These are phyloP conservation scores for Lineolata rhizophorae DNA, from an alignment of 495 filamentous ascomycete species.

Conservation along the genomic window DNA sequence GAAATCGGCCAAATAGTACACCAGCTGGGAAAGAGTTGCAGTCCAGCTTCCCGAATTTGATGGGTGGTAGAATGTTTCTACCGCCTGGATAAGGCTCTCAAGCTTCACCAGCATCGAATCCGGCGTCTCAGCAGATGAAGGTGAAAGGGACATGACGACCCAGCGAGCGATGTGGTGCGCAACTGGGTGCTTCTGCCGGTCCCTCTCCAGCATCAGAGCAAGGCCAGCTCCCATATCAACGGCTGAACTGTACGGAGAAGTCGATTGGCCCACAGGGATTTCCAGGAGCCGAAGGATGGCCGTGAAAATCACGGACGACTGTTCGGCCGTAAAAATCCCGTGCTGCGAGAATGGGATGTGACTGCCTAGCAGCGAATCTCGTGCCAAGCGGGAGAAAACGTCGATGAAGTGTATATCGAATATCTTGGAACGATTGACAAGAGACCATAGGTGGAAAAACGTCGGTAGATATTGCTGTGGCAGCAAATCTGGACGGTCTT, in stretches of 20 bases:
- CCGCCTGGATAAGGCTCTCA: slow-evolving; percentile 82
- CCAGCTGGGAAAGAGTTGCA: slow-evolving; percentile 67
- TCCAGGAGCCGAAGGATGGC: slow-evolving; percentile 74
- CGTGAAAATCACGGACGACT: slow-evolving; percentile 83
- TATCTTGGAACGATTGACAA: slow-evolving; percentile 71
- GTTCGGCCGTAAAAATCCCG: slow-evolving; percentile 81
- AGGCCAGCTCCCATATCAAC: slow-evolving; percentile 69
- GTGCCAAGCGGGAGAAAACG: slow-evolving; percentile 62
- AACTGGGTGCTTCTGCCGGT: slow-evolving; percentile 77
- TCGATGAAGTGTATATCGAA: slow-evolving; percentile 80
- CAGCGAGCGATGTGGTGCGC: slow-evolving; percentile 85
- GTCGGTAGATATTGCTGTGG: slow-evolving; percentile 74
- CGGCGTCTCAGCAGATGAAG: slow-evolving; percentile 51
- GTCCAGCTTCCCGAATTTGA: slow-evolving; percentile 93
- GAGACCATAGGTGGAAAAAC: slow-evolving; percentile 89
- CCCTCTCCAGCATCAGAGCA: slow-evolving; percentile 68
- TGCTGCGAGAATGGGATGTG: slow-evolving; percentile 68
- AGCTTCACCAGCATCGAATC: slow-evolving; percentile 67
- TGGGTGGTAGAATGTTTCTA: slow-evolving; percentile 97
- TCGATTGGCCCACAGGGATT: slow-evolving; percentile 91
- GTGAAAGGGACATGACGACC: slow-evolving; percentile 87
- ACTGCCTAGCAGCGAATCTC: slow-evolving; percentile 52
- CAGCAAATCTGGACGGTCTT: slow-evolving; percentile 39
- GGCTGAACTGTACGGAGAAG: slow-evolving; percentile 64
- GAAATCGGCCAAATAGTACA: slow-evolving; percentile 84